Evolutionary conservation across 352 stramenopile species (phyloP).

Genomic region (Phytophthora sojae): DNA sequence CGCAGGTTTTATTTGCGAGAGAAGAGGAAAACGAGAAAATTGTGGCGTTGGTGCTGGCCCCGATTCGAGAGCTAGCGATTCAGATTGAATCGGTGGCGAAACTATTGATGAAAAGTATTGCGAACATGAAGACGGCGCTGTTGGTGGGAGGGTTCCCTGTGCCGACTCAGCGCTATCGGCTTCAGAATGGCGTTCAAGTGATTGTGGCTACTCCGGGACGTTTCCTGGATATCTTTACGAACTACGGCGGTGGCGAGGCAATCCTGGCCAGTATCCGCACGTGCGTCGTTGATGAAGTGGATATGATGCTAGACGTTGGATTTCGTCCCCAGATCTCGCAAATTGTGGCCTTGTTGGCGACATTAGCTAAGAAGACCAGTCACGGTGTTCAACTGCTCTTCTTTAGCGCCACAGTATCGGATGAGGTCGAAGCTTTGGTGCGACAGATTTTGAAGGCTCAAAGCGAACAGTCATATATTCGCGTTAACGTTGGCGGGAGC

Average conservation of each 20-base stretch:
- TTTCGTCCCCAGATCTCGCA: conserved; percentile 60
- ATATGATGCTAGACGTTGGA: conserved; percentile 72
- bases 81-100: conserved; percentile 78
- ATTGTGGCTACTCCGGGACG: conserved; percentile 73
- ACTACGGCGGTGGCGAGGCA: conserved; percentile 29
- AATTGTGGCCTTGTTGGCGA: conserved; percentile 50
- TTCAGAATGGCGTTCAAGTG: conserved; percentile 64
- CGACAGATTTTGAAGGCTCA: conserved; percentile 34
- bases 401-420: conserved; percentile 64
- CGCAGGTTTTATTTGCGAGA: conserved; percentile 42
- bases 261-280: conserved; percentile 31
- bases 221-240: conserved; percentile 65
- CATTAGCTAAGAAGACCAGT: not conserved
- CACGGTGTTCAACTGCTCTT: conserved; percentile 57
- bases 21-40: conserved; percentile 25
- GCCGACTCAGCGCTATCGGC: conserved; percentile 69
- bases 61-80: conserved; percentile 76
- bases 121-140: conserved; percentile 71
- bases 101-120: conserved; percentile 59
- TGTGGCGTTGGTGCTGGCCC: conserved; percentile 61
- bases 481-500: conserved; percentile 41
- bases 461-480: conserved; percentile 31
- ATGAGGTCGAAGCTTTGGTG: conserved; percentile 51
- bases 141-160: conserved; percentile 73
- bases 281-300: conserved; percentile 80